Percentiles rank a stretch among this genome's conserved stretches.
Evolutionary conservation across 2,329 filamentous ascomycete species (phyloP).

Genomic region (Colletotrichum cereale): DNA sequence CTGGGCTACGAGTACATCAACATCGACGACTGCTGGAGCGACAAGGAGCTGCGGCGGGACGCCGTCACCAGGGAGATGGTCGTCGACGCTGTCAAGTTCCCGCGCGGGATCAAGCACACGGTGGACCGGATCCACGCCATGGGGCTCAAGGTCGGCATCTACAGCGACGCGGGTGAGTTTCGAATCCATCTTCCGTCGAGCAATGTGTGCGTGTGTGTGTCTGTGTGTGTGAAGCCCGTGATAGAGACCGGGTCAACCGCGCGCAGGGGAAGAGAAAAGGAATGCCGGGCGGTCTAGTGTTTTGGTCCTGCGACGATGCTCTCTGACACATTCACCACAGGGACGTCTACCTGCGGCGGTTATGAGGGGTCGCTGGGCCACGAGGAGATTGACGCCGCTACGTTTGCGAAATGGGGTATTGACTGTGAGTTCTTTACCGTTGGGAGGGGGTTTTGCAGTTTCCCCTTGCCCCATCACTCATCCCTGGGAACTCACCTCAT

Average conservation of each 20-base stretch:
- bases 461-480: neutral
- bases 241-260: neutral
- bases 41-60: conserved; percentile 56
- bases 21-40: conserved; percentile 73
- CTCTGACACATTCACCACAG: conserved; percentile 25
- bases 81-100: conserved; percentile 65
- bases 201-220: neutral
- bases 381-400: conserved; percentile 68
- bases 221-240: neutral
- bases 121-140: conserved; percentile 66
- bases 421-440: conserved; percentile 57
- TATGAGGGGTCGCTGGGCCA: conserved; percentile 69
- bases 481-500: neutral
- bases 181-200: neutral
- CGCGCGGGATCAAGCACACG: conserved; percentile 66
- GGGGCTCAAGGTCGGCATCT: conserved; percentile 74
- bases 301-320: neutral
- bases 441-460: neutral
- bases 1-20: conserved; percentile 70
- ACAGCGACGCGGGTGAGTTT: conserved; percentile 64
- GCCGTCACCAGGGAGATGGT: conserved; percentile 57
- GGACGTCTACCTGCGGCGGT: conserved; percentile 62
- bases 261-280: no score
- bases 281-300: neutral
- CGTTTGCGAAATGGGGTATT: conserved; percentile 70